Conservation (phyloP, 768 basidiomycete species). For the Rhodotorula paludigena region DNA sequence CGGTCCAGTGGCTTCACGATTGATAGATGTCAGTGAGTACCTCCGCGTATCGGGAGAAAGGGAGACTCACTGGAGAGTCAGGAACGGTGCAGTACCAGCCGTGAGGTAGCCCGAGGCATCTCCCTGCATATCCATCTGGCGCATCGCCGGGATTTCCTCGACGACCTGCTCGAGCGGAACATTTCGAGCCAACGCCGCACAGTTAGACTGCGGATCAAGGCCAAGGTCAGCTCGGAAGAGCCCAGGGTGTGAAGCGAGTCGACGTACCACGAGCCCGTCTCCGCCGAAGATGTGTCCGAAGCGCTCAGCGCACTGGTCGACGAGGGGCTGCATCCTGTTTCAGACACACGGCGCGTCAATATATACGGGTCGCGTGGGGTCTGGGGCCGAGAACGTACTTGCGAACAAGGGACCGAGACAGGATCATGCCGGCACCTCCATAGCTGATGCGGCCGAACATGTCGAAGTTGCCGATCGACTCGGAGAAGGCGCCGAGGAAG, state of each 20-base stretch:
- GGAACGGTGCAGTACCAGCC: constrained; percentile 15
- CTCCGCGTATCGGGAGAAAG: background rate
- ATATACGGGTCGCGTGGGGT: no score
- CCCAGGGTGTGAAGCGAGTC: background rate
- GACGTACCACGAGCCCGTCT: constrained; percentile 25
- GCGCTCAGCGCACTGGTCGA: constrained; percentile 18
- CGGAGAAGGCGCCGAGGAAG: constrained; percentile 24
- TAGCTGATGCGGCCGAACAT: constrained; percentile 25
- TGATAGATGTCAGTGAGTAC: background rate
- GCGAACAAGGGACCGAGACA: constrained; percentile 16
- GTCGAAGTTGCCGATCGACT: constrained; percentile 21
- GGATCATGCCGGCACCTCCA: constrained; percentile 29
- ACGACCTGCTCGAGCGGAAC: constrained; percentile 22
- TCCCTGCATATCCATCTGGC: constrained; percentile 30
- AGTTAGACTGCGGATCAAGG: background rate
- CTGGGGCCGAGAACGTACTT: no score
- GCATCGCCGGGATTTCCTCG: constrained; percentile 20
- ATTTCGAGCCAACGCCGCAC: constrained; percentile 13
- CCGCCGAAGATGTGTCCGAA: constrained; percentile 28
- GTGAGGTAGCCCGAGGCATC: constrained; percentile 30
- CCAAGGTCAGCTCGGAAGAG: background rate
- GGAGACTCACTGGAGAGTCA: constrained; percentile 19
- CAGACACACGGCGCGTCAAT: no score
- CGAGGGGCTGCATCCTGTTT: constrained; percentile 22
- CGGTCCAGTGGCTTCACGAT: constrained; percentile 29